Evolutionary conservation across 2,329 filamentous ascomycete species (phyloP).

Genomic region (Talaromyces islandicus): DNA sequence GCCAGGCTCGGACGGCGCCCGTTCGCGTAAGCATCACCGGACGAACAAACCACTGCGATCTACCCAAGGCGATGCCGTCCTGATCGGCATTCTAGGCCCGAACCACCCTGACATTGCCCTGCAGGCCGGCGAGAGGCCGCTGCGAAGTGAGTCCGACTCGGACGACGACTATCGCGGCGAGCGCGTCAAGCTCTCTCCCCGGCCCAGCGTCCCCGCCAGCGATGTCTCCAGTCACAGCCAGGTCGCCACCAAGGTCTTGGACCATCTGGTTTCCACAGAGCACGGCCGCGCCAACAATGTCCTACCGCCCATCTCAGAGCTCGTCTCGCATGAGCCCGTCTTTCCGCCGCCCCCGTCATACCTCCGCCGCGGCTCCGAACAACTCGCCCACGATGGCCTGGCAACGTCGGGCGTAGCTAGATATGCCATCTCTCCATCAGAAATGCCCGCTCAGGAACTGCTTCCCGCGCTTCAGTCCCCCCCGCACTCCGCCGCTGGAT

Average conservation of each 20-base stretch:
- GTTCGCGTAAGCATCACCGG: conserved; percentile 30
- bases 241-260: conserved; percentile 3
- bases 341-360: not conserved
- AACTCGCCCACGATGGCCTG: conserved; percentile 16
- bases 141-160: conserved; percentile 32
- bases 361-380: not conserved
- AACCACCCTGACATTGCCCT: conserved; percentile 60
- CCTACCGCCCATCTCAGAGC: conserved; percentile 3
- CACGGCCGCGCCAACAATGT: not conserved
- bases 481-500: conserved; percentile 25
- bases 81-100: conserved; percentile 60
- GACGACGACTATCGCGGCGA: conserved; percentile 7
- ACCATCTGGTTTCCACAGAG: not conserved
- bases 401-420: conserved; percentile 26
- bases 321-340: conserved; percentile 1
- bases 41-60: conserved; percentile 19
- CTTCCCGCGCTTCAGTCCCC: conserved; percentile 36
- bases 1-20: conserved; percentile 25
- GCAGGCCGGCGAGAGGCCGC: conserved; percentile 48
- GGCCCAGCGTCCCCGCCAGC: not conserved
- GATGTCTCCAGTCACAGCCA: not conserved
- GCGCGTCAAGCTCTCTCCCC: not conserved
- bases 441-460: conserved; percentile 23
- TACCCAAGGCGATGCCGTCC: conserved; percentile 57
- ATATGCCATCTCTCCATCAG: conserved; percentile 27